Evolutionary conservation across 169 alveolate genomes (phyloP).

Genomic region (Eimeria praecox): DNA sequence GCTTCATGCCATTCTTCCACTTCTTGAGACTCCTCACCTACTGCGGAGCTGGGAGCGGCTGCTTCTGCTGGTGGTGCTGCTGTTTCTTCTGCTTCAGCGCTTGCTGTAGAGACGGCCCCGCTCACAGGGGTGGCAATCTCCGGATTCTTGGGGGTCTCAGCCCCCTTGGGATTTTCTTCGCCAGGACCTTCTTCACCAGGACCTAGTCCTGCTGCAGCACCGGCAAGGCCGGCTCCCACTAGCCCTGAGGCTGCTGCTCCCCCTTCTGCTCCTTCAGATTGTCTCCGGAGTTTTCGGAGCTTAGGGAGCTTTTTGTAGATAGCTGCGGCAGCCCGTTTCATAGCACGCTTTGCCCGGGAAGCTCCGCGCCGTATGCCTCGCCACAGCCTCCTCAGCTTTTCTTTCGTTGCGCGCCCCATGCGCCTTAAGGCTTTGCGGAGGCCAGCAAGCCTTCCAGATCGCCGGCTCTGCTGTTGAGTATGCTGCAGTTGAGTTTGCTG

Average conservation of each 20-base stretch:
- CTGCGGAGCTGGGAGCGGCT: not conserved
- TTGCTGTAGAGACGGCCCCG: not conserved
- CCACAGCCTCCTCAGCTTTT: not conserved
- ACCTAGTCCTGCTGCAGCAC: not conserved
- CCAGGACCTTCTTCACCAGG: not conserved
- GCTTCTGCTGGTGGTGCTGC: not conserved
- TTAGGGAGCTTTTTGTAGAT: not conserved
- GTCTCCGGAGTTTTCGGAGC: not conserved
- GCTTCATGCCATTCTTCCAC: slow-evolving; percentile 12
- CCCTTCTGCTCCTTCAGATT: not conserved
- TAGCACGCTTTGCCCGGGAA: not conserved
- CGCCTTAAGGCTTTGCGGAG: not conserved
- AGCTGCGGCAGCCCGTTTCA: not conserved
- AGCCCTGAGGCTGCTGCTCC: not conserved
- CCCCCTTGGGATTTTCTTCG: not conserved
- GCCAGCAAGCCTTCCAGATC: not conserved
- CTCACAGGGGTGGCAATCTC: not conserved
- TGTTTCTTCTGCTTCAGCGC: not conserved
- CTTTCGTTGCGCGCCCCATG: not conserved
- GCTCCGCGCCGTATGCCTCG: not conserved
- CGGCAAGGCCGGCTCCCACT: not conserved
- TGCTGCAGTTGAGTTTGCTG: not conserved
- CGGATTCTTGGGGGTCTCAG: not conserved
- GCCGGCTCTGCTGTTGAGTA: not conserved
- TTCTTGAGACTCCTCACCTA: not conserved